phyloP scores from a whole-genome alignment of 805 yeast species.

The Candida jianshihensis region DNA sequence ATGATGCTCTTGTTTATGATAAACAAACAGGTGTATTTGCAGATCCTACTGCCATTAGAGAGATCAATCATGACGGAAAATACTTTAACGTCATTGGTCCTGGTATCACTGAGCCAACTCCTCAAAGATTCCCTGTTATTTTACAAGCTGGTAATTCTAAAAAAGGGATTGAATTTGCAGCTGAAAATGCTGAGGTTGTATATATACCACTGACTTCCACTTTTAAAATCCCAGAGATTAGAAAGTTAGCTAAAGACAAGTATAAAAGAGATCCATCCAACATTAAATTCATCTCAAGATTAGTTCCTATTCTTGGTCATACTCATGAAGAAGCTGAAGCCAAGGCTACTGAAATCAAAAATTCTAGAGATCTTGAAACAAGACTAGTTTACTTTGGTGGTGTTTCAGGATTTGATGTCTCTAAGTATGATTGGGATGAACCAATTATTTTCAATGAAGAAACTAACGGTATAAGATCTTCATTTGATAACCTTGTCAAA shows the following conservation, averaged over 20 bases:
- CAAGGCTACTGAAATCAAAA: constrained; percentile 25
- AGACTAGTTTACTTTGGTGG: constrained; percentile 37
- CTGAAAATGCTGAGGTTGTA: constrained; percentile 37
- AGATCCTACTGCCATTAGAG: constrained; percentile 30
- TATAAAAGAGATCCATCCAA: constrained; percentile 27
- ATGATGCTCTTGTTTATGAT: constrained; percentile 23
- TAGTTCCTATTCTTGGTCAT: constrained; percentile 27
- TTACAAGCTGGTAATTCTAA: constrained; percentile 36
- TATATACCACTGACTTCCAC: constrained; percentile 27
- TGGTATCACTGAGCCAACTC: constrained; percentile 33
- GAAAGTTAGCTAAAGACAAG: constrained; percentile 24
- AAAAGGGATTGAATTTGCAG: constrained; percentile 33
- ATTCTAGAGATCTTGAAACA: constrained; percentile 31
- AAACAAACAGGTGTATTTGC: constrained; percentile 19
- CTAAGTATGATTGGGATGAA: constrained; percentile 21
- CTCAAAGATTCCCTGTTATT: constrained; percentile 36
- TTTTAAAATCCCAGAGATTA: constrained; percentile 15
- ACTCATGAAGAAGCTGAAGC: constrained; percentile 33
- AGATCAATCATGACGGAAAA: constrained; percentile 32
- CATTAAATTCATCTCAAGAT: constrained; percentile 27
- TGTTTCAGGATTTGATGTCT: constrained; percentile 8
- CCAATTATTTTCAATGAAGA: constrained; percentile 20
- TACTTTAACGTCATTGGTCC: too few relatives aligned
- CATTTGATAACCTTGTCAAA: constrained; percentile 27
- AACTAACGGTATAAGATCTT: constrained; percentile 27